Evolutionary conservation across 352 stramenopile genomes (phyloP), one percentile per base, ranked within the genome.

Genomic region (Pythium plurisporium): DNA sequence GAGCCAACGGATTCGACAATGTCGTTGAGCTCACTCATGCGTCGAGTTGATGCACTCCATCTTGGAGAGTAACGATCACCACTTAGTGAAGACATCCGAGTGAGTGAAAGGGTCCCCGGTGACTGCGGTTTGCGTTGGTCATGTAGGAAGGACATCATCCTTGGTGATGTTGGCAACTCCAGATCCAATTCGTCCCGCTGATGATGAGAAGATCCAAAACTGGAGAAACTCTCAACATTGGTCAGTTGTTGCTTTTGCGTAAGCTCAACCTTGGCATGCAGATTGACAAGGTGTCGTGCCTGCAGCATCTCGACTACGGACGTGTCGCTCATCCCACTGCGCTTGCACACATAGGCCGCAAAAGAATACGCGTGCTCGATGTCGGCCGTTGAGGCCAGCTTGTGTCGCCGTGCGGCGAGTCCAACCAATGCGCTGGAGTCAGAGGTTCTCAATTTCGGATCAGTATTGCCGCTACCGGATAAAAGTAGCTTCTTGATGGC

Each of bases 321-420:
- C 41, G 84, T 94, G 67, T 94, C 84, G 27, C 75, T 90, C 52
- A 94, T 62, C 4, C 84, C 84, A 47, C 70, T 86, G 49, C 82
- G 80, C 41, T 94, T 94, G 69, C 84, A 94, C 33, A 91, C 79
- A 40, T 94, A 92, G 5, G 84, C 84, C 0, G 67, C 72, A 55
- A 90, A 92, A 11, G 84, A 89, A 69, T 86, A 94, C 1, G 78
- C 79, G 51, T 91, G 84, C 55, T 94, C 84, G 19, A 94, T 90
- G 63, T 94, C 84, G 11, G 78, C 71, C 7, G 74, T 78, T 11
- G 79, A 85, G 15, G 77, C 79, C 12, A 82, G 55, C 23, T 67
- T 58, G 25, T 72, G 55, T 20, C 40, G 47, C 2, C 34, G 36
- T 44, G 48, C 37, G 14, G 53, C 63, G 19, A 59, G 55, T 5